Conservation (phyloP, 257 asterid genomes). For the Oldenlandia corymbosa region DNA sequence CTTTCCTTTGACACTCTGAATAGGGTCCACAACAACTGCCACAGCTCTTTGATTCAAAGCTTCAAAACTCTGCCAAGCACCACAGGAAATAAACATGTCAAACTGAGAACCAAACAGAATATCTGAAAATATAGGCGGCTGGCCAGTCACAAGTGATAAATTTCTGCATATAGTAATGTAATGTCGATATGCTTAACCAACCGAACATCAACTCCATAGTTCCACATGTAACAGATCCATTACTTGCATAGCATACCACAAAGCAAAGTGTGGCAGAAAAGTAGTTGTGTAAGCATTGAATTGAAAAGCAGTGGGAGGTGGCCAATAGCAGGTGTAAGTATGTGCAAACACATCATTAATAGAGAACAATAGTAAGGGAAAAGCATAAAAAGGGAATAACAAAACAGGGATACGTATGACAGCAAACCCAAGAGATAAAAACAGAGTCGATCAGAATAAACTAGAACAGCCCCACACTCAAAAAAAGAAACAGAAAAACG, state of each 20-base stretch:
- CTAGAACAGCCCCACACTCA: too few species aligned
- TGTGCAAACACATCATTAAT: not conserved
- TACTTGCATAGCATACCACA: not conserved
- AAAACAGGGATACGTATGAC: not conserved
- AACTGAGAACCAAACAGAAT: not conserved
- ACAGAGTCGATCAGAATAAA: too few species aligned
- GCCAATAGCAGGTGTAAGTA: too few species aligned
- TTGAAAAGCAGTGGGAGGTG: too few species aligned
- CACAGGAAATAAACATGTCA: slow-evolving; percentile 1
- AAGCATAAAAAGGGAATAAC: too few species aligned
- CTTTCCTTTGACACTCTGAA: slow-evolving; percentile 97
- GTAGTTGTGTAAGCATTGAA: too few species aligned
- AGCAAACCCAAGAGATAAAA: not conserved
- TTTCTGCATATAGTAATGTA: not conserved
- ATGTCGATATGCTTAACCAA: not conserved
- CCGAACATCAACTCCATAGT: not conserved
- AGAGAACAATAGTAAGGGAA: not conserved
- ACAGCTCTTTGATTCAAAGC: slow-evolving; percentile 96
- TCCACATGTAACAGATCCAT: not conserved
- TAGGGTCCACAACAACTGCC: slow-evolving; percentile 98
- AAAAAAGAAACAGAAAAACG: too few species aligned
- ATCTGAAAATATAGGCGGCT: not conserved
- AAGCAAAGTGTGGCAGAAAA: not conserved
- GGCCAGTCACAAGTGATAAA: not conserved
- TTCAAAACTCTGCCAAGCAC: slow-evolving; percentile 79